phyloP scores from a whole-genome alignment of 2,329 filamentous ascomycete species.

The Beauveria sp. region DNA sequence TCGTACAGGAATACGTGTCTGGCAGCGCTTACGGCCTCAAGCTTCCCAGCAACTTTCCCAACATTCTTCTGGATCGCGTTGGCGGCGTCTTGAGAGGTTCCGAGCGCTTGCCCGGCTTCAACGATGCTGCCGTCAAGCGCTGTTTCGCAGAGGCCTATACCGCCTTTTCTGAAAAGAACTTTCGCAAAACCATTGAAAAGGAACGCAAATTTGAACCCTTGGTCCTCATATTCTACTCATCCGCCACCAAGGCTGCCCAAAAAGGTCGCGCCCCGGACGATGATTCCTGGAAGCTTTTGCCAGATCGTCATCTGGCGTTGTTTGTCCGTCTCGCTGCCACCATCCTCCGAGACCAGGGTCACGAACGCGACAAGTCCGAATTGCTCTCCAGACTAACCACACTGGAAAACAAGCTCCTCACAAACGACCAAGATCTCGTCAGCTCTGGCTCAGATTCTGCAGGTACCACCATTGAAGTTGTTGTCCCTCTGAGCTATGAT shows the following conservation, averaged over 20 bases:
- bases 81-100: conserved; percentile 72
- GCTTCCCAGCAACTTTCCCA: conserved; percentile 49
- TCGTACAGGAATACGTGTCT: conserved; percentile 77
- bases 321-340: conserved; percentile 82
- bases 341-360: conserved; percentile 75
- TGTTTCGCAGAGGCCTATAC: conserved; percentile 94
- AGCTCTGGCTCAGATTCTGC: conserved; percentile 25
- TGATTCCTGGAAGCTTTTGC: conserved; percentile 83
- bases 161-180: conserved; percentile 79
- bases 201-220: conserved; percentile 88
- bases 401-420: conserved; percentile 87
- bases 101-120: conserved; percentile 81
- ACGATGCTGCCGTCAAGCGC: conserved; percentile 82
- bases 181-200: conserved; percentile 87
- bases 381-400: conserved; percentile 69
- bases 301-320: conserved; percentile 88
- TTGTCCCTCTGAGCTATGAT: conserved; percentile 78
- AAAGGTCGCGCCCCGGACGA: conserved; percentile 69
- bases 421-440: conserved; percentile 81
- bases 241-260: conserved; percentile 78
- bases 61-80: conserved; percentile 60
- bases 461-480: conserved; percentile 62
- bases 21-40: conserved; percentile 43
- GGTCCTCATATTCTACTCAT: conserved; percentile 92
- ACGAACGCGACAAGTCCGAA: conserved; percentile 78